Evolutionary conservation across 1,284 basidiomycete genomes (phyloP).

Genomic region (Spongispora temasekensis): DNA sequence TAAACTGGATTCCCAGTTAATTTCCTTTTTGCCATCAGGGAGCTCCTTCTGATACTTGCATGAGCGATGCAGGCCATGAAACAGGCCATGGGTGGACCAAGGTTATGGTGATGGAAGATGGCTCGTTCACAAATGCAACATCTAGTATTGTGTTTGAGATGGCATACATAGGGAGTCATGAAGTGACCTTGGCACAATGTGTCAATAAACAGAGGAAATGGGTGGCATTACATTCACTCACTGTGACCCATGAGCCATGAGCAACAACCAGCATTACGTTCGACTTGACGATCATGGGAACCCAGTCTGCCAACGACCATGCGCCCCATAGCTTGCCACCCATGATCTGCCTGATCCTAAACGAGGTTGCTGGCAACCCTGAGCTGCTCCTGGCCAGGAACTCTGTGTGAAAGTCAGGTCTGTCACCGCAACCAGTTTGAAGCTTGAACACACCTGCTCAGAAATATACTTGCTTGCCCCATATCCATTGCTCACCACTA

Average conservation of each 20-base stretch:
- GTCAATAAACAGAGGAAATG: not conserved
- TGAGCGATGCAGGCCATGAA: constrained; percentile 24
- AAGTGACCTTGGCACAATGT: constrained; percentile 14
- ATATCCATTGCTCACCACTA: constrained; percentile 21
- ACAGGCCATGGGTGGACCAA: constrained; percentile 31
- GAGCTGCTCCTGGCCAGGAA: constrained; percentile 20
- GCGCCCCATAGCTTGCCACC: constrained; percentile 23
- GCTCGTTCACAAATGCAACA: constrained; percentile 21
- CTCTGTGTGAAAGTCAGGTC: constrained; percentile 3
- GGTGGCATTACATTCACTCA: constrained; percentile 3
- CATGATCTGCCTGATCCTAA: constrained; percentile 26
- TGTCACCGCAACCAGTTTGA: not conserved
- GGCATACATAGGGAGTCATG: constrained; percentile 33
- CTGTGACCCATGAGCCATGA: constrained; percentile 21
- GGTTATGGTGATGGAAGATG: constrained; percentile 21
- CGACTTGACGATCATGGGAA: constrained; percentile 30
- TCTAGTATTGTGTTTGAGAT: constrained; percentile 27
- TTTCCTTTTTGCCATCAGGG: too few species aligned
- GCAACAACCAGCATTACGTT: constrained; percentile 25
- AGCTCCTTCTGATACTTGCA: constrained; percentile 14
- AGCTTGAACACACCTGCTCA: constrained; percentile 24
- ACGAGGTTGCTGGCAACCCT: constrained; percentile 19
- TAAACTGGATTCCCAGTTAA: too few species aligned
- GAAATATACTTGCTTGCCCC: constrained; percentile 27
- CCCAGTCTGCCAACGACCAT: constrained; percentile 24